Evolutionary conservation across 2,329 filamentous ascomycete genomes (phyloP), one percentile per base, ranked within the genome.

Genomic region (Cladosporium austrohemisphaericum): DNA sequence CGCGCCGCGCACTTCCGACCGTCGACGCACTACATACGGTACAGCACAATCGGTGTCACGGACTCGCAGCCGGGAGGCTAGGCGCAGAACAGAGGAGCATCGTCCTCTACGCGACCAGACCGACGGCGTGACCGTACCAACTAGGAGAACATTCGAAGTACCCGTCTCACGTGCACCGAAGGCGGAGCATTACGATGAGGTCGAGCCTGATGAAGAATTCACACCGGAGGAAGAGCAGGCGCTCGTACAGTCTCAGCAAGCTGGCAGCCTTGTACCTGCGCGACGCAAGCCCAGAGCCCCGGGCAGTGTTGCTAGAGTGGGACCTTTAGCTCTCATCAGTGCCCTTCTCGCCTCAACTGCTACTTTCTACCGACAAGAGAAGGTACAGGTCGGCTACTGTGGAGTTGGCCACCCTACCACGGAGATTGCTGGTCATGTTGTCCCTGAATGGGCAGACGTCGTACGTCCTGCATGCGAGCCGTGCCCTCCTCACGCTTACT

Each of bases 331-430:
- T 5, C 74, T 96, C 2, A 65, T 92, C 3, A 65, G 86, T 16
- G 83, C 85, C 0, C 70, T 93, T 8, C 67, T 93, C 5, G 79
- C 79, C 25, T 82, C 85, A 1, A 88, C 95, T 55, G 85, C 78
- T 23, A 80, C 80, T 7, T 93, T 91, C 80, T 98, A 91, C 73
- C 79, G 92, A 41, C 88, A 95, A 65, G 93, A 98, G 69, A 97
- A 97, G 76, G 75, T 95, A n/a, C 86, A 88, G 13, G 88, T 97
- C 16, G 93, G 94, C 26, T 98, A 95, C 65, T 98, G 93, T 65
- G 90, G 91, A 10, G 79, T 95, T 46, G 93, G 74, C 3, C 54
- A 86, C 19, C 80, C 84, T 46, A 79, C 76, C 5, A 77, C 74
- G 56, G 76, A 75, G 16, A 63, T 84, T 46, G 73, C 77, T 9